phyloP scores from a whole-genome alignment of 176 grass and related monocot genomes.

The Alopecurus myosuroides region DNA sequence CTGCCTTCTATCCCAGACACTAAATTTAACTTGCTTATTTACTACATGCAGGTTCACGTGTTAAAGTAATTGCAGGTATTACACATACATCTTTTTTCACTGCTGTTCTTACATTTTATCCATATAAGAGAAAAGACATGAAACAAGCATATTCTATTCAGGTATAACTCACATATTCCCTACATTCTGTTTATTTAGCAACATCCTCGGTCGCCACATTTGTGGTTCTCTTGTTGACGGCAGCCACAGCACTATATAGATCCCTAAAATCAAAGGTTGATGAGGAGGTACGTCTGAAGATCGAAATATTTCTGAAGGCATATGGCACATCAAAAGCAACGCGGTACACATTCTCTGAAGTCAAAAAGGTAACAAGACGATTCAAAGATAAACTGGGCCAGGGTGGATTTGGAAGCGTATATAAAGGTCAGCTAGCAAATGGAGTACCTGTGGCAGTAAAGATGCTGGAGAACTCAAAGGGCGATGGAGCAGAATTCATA shows the following conservation, averaged over 20 bases:
- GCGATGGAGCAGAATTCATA: background rate
- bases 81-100: background rate
- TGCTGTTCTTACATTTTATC: background rate
- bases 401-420: background rate
- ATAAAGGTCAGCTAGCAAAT: background rate
- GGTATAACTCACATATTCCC: background rate
- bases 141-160: background rate
- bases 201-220: background rate
- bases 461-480: background rate
- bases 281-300: constrained; percentile 2
- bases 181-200: background rate
- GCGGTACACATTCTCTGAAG: background rate
- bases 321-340: constrained; percentile 10
- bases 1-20: too few relatives aligned
- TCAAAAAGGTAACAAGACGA: background rate
- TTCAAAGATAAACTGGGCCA: constrained; percentile 4
- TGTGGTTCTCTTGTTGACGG: background rate
- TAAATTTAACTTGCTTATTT: background rate
- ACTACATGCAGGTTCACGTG: background rate
- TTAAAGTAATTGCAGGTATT: background rate
- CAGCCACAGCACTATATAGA: background rate
- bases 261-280: constrained; percentile 1
- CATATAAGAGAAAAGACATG: background rate
- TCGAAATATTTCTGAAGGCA: background rate
- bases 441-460: background rate